phyloP scores from a whole-genome alignment of 2,329 filamentous ascomycete species.

The Tolypocladium inflatum region DNA sequence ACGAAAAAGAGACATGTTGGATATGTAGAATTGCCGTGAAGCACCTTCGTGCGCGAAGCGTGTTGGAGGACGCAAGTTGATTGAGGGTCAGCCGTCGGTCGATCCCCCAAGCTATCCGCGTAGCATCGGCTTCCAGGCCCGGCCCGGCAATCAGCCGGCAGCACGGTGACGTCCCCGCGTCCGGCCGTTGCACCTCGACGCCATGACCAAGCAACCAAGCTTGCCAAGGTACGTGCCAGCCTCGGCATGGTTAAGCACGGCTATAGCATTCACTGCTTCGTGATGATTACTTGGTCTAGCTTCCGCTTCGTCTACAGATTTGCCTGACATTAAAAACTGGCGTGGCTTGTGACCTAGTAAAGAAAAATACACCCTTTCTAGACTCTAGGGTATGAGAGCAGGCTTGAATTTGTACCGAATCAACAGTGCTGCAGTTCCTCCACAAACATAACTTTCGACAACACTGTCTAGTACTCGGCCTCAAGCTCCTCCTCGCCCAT shows the following conservation, averaged over 20 bases:
- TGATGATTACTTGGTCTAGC: not conserved
- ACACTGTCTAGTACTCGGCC: constrained; percentile 70
- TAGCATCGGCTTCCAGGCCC: constrained; percentile 17
- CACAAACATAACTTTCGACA: constrained; percentile 4
- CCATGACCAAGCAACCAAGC: not conserved
- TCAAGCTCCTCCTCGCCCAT: constrained; percentile 79
- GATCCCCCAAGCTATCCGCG: constrained; percentile 10
- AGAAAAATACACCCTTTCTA: constrained; percentile 26
- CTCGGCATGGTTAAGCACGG: not conserved
- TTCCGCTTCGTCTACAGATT: constrained; percentile 18
- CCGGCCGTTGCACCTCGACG: not conserved
- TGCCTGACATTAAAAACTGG: constrained; percentile 26
- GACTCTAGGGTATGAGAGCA: constrained; percentile 17
- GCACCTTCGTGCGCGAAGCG: constrained; percentile 2
- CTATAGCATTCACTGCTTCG: not conserved
- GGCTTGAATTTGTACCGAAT: constrained; percentile 12
- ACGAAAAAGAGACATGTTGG: constrained; percentile 25
- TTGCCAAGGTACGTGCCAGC: not conserved
- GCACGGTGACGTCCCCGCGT: not conserved
- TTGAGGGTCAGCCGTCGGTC: not conserved
- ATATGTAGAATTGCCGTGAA: not conserved
- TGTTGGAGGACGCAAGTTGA: constrained; percentile 1
- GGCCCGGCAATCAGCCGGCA: constrained; percentile 8
- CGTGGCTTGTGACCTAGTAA: constrained; percentile 25
- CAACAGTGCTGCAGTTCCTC: constrained; percentile 8